These are phyloP conservation scores for Lablab purpureus DNA, from an alignment of 306 rosid genomes.

Conservation along the genomic window DNA sequence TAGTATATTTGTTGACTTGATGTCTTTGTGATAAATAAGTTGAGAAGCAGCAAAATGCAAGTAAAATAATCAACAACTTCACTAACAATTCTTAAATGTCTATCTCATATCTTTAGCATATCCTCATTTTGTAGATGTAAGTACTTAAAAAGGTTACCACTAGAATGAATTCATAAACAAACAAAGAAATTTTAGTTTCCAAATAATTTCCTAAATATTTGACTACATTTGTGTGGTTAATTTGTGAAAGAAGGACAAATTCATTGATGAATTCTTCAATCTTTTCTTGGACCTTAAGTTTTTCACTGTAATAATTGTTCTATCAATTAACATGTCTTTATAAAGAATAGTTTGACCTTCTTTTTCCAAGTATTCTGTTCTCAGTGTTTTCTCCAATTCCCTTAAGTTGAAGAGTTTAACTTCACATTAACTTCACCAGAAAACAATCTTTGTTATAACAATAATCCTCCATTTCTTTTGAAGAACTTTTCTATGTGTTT, in stretches of 20 bases:
- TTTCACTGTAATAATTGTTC: constrained; percentile 10
- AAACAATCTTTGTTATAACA: background rate
- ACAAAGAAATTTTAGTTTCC: constrained; percentile 9
- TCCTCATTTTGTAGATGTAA: constrained; percentile 33
- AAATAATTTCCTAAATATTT: constrained; percentile 1
- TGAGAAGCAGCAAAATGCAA: constrained; percentile 47
- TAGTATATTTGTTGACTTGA: constrained; percentile 50
- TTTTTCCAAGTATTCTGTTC: constrained; percentile 1
- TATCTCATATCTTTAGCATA: constrained; percentile 1
- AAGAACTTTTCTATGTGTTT: background rate
- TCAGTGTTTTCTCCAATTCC: background rate
- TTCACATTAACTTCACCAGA: constrained; percentile 2
- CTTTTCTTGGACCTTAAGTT: background rate
- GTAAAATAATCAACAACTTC: constrained; percentile 2
- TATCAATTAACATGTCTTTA: background rate
- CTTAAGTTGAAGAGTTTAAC: background rate
- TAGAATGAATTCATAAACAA: constrained; percentile 22
- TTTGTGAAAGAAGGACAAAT: constrained; percentile 25
- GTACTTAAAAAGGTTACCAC: constrained; percentile 27
- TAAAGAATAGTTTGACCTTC: constrained; percentile 24
- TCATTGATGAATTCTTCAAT: constrained; percentile 15
- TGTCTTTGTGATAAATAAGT: constrained; percentile 48
- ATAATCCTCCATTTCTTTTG: background rate
- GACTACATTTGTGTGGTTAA: constrained; percentile 9
- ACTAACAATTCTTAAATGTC: constrained; percentile 1